These are phyloP conservation scores for Corylus americana DNA, from an alignment of 306 rosid species.

Conservation along the genomic window DNA sequence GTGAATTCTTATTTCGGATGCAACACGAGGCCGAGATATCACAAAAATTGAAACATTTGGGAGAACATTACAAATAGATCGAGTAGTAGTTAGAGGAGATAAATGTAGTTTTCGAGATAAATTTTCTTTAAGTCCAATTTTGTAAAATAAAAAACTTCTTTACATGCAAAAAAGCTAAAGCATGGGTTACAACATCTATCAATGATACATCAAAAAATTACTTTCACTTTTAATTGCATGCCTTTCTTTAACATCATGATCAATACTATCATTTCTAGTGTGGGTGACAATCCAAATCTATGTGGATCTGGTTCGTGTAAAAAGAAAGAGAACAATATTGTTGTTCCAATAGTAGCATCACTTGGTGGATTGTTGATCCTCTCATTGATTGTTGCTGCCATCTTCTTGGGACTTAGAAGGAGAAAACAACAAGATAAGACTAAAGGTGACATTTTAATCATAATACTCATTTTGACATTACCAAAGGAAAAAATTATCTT, in stretches of 20 bases:
- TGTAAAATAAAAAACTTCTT: too few relatives aligned
- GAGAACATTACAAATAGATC: too few relatives aligned
- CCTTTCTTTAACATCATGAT: not conserved
- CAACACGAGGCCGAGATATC: too few relatives aligned
- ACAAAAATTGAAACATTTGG: too few relatives aligned
- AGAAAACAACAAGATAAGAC: constrained; percentile 11
- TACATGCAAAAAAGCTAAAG: too few relatives aligned
- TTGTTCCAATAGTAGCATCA: constrained; percentile 44
- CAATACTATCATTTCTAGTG: constrained; percentile 19
- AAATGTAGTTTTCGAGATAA: too few relatives aligned
- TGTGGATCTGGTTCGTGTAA: too few relatives aligned
- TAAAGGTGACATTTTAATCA: not conserved
- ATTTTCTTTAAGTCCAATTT: too few relatives aligned
- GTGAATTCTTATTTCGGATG: too few relatives aligned
- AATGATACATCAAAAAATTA: not conserved
- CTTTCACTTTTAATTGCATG: not conserved
- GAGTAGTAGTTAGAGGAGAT: too few relatives aligned
- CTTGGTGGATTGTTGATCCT: constrained; percentile 40
- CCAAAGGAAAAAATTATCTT: not conserved
- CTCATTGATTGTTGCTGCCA: constrained; percentile 17
- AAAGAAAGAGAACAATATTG: not conserved
- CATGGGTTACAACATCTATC: too few relatives aligned
- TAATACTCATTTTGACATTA: not conserved
- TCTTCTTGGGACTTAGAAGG: constrained; percentile 23
- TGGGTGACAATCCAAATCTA: constrained; percentile 32